Base-by-base conservation (phyloP, 495 filamentous ascomycete genomes). In the Staphylotrichum tortipilum region DNA sequence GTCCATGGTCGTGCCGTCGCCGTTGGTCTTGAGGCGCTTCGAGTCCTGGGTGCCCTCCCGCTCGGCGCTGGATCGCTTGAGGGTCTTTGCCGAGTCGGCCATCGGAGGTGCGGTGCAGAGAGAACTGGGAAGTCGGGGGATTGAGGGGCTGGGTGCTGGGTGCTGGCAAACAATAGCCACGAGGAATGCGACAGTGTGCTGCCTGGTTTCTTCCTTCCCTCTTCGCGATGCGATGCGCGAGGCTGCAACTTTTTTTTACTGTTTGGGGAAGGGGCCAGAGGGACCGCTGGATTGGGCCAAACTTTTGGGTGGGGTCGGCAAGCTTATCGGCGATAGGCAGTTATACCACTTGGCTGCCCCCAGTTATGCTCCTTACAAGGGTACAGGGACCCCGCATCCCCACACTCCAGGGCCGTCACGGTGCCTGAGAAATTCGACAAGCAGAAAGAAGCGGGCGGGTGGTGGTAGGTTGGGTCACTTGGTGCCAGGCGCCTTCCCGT, bases 11-110 rank as follows among this genome's bases (percentile, higher is more conserved):
- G 55, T 51, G 36, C 21, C 48, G 53, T 58, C 54, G 52, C 59
- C 57, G 45, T 62, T 62, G 37, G 64, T 62, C 56, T 65, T 66
- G 48, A 66, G 36, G 12, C 63, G 59, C 53, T 66, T 66, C 15
- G 57, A 52, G 30, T 64, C 63, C 38, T 66, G 57, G 36, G 3
- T 48, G 44, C 49, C 54, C 37, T 60, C 59, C 23, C 35, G 44
- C 15, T 64, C 63, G 34, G 48, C 50, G 48, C 52, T 64, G n/a
- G 55, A 59, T 61, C 63, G 59, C 52, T 66, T 66, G 46, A 44
- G 49, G 49, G 43, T 53, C 24, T 45, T 60, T 40, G 49, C 49
- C 8, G 35, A 47, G 38, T 58, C 51, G 14, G 49, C 40, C 58
- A 60, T 57, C 14, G 40, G 46, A 23, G 39, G 39, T 29, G 28